phyloP scores from a whole-genome alignment of 148 eudicot species.

The Linanthus parryae region DNA sequence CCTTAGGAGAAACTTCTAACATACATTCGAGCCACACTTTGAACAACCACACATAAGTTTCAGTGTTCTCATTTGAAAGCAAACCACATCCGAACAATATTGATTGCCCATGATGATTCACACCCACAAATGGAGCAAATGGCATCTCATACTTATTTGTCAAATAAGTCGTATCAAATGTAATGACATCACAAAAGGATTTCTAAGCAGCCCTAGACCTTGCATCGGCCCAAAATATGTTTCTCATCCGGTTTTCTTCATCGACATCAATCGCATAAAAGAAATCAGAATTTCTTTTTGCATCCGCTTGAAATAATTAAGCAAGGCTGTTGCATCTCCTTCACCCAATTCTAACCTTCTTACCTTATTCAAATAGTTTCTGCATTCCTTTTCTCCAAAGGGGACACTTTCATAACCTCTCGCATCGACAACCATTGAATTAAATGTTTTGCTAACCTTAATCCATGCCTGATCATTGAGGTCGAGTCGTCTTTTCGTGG shows the following conservation, averaged over 20 bases:
- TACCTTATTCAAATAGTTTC: background rate
- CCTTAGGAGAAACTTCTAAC: background rate
- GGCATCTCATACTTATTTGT: no score
- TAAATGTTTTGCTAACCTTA: background rate
- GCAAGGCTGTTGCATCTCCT: background rate
- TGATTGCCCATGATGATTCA: conserved; percentile 3
- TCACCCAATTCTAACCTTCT: background rate
- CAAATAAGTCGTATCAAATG: background rate
- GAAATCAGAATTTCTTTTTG: background rate
- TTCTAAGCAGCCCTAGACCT: background rate
- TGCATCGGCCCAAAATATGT: background rate
- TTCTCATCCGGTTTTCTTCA: background rate
- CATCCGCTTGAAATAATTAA: background rate
- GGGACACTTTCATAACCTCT: no score
- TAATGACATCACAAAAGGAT: background rate
- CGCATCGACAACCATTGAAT: background rate
- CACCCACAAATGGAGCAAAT: no score
- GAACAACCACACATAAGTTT: background rate
- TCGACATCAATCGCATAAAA: background rate
- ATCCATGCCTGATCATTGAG: background rate
- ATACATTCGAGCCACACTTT: background rate
- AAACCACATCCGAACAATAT: background rate
- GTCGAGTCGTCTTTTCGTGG: background rate
- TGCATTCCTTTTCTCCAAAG: conserved; percentile 4
- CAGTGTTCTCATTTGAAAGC: background rate